Percentiles rank a stretch among this genome's conserved stretches.
Evolutionary conservation across 2,329 filamentous ascomycete species (phyloP).

Genomic region (Monosporascus ibericus): DNA sequence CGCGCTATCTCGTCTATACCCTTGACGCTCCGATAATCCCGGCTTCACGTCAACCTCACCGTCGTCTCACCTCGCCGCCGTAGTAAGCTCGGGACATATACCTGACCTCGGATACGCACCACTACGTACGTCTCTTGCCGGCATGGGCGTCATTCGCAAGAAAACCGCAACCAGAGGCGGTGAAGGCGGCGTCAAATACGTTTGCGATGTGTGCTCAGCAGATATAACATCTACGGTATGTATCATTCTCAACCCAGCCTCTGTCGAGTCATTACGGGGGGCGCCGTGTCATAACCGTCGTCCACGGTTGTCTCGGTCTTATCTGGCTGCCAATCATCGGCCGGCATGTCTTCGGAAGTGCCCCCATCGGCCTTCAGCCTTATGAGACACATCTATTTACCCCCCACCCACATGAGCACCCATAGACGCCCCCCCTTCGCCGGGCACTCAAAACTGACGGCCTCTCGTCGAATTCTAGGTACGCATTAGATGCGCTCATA

Average conservation of each 20-base stretch:
- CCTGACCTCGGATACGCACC: conserved; percentile 5
- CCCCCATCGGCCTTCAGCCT: background rate
- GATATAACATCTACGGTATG: conserved; percentile 95
- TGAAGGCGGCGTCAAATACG: conserved; percentile 88
- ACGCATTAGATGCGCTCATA: conserved; percentile 84
- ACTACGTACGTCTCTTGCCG: conserved; percentile 12
- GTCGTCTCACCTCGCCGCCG: background rate
- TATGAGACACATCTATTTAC: background rate
- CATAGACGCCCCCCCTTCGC: background rate
- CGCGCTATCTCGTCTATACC: background rate
- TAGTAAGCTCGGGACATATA: background rate
- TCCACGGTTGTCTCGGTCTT: too few relatives aligned
- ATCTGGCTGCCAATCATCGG: background rate
- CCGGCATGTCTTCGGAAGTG: background rate
- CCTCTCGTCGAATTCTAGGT: conserved; percentile 49
- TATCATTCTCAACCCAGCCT: conserved; percentile 14
- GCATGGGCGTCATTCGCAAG: conserved; percentile 93
- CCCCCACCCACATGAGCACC: background rate
- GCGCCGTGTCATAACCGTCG: background rate
- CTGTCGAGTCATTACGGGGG: conserved; percentile 3
- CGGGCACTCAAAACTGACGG: background rate
- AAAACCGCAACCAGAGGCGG: conserved; percentile 82
- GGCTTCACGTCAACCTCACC: background rate
- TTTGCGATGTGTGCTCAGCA: conserved; percentile 93
- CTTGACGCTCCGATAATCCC: background rate